These are phyloP conservation scores for Daldinia grandis DNA, from an alignment of 495 filamentous ascomycete genomes.

Conservation along the genomic window DNA sequence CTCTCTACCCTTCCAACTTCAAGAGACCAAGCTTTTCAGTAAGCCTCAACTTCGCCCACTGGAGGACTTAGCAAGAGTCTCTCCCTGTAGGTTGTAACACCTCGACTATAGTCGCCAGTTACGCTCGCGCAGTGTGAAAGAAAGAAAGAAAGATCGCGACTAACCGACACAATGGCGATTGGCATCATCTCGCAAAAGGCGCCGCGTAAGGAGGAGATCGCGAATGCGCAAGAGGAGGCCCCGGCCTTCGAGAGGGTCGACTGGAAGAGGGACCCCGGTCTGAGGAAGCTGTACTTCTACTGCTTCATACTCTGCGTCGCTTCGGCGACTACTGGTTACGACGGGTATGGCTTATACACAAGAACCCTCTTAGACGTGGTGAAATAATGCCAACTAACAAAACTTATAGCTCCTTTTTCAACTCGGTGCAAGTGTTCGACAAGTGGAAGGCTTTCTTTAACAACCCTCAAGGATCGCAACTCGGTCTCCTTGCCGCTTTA, in stretches of 20 bases:
- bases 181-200: constrained; percentile 47
- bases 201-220: constrained; percentile 46
- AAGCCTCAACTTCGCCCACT: constrained; percentile 16
- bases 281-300: constrained; percentile 69
- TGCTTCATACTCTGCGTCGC: constrained; percentile 66
- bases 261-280: constrained; percentile 67
- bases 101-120: constrained; percentile 15
- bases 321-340: constrained; percentile 73
- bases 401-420: constrained; percentile 61
- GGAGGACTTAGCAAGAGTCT: constrained; percentile 11
- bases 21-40: constrained; percentile 22
- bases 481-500: constrained; percentile 72
- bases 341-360: constrained; percentile 55
- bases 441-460: constrained; percentile 60
- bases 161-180: constrained; percentile 36
- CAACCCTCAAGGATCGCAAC: constrained; percentile 59
- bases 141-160: background rate
- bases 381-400: constrained; percentile 22
- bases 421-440: constrained; percentile 62
- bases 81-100: background rate
- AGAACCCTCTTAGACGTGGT: background rate
- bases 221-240: constrained; percentile 59
- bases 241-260: constrained; percentile 66
- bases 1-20: constrained; percentile 25
- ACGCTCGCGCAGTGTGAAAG: background rate